phyloP scores from a whole-genome alignment of 352 stramenopile genomes.

The Globisporangium carolinianum region DNA sequence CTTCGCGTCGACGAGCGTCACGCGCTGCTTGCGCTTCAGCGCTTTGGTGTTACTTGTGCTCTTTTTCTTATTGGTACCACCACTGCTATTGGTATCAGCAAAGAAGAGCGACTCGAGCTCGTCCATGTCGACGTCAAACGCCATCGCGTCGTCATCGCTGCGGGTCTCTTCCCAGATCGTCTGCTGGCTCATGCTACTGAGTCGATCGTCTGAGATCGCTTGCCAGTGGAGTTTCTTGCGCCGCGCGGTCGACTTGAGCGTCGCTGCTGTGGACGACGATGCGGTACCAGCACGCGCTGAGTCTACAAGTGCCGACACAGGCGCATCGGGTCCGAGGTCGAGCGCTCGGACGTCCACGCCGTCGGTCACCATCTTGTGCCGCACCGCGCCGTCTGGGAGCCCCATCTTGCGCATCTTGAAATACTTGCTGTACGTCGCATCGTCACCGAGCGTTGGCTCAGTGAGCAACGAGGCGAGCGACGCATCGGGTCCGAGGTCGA shows the following conservation, averaged over 20 bases:
- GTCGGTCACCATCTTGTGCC: conserved; percentile 73
- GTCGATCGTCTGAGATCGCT: conserved; percentile 71
- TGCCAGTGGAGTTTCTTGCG: conserved; percentile 90
- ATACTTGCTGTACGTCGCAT: conserved; percentile 77
- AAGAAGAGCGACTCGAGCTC: conserved; percentile 87
- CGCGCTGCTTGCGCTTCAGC: conserved; percentile 69
- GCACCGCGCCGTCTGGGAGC: conserved; percentile 74
- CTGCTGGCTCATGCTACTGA: conserved; percentile 60
- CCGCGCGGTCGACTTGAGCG: conserved; percentile 21
- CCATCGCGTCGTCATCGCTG: conserved; percentile 52
- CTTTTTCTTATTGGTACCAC: conserved; percentile 34
- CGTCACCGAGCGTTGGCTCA: conserved; percentile 27
- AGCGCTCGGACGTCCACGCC: conserved; percentile 45
- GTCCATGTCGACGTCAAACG: conserved; percentile 85
- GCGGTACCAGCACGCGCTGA: not conserved
- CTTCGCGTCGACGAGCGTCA: conserved; percentile 94
- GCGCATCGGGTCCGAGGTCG: conserved; percentile 55
- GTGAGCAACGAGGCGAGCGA: conserved; percentile 34
- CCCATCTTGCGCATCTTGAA: conserved; percentile 93
- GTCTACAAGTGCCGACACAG: conserved; percentile 28
- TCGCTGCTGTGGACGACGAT: not conserved
- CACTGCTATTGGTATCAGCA: conserved; percentile 36
- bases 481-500: conserved; percentile 49
- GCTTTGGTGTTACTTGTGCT: conserved; percentile 26
- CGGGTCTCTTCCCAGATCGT: conserved; percentile 70